Evolutionary conservation across 2,329 filamentous ascomycete species (phyloP).

Genomic region (Cladosporium velox): DNA sequence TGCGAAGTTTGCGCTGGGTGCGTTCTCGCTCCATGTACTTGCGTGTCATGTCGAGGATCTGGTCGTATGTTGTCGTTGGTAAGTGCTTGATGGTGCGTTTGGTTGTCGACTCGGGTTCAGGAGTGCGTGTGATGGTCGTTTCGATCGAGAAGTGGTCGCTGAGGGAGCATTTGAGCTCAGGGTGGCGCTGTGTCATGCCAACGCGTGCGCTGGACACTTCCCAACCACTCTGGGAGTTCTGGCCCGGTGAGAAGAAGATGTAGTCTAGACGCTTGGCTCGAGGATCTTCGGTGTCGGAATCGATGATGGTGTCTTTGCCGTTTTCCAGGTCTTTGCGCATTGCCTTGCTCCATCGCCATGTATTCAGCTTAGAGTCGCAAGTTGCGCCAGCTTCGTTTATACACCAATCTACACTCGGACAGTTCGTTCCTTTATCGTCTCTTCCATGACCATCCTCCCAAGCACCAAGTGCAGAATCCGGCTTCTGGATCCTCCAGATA

Average conservation of each 20-base stretch:
- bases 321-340: slow-evolving; percentile 68
- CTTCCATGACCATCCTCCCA: slow-evolving; percentile 56
- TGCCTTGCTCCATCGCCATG: slow-evolving; percentile 83
- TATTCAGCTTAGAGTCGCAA: slow-evolving; percentile 83
- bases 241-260: slow-evolving; percentile 69
- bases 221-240: slow-evolving; percentile 53
- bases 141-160: slow-evolving; percentile 95
- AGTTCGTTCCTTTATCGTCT: slow-evolving; percentile 64
- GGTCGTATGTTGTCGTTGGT: slow-evolving; percentile 56
- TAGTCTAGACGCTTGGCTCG: slow-evolving; percentile 90
- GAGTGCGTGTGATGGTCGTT: slow-evolving; percentile 64
- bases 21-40: slow-evolving; percentile 71
- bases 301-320: slow-evolving; percentile 64
- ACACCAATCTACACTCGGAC: slow-evolving; percentile 78
- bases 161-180: slow-evolving; percentile 77
- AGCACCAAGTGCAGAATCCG: slow-evolving; percentile 77
- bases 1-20: slow-evolving; percentile 69
- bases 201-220: slow-evolving; percentile 70
- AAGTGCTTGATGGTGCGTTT: slow-evolving; percentile 13
- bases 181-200: slow-evolving; percentile 79
- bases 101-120: not conserved
- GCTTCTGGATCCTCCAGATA: slow-evolving; percentile 81
- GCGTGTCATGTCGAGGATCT: slow-evolving; percentile 70
- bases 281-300: slow-evolving; percentile 67
- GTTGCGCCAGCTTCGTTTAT: slow-evolving; percentile 80